Percentiles rank a stretch among this genome's conserved stretches.
These are phyloP conservation scores for Barnettozyma siamensis DNA, from an alignment of 805 yeast genomes.

Conservation along the genomic window DNA sequence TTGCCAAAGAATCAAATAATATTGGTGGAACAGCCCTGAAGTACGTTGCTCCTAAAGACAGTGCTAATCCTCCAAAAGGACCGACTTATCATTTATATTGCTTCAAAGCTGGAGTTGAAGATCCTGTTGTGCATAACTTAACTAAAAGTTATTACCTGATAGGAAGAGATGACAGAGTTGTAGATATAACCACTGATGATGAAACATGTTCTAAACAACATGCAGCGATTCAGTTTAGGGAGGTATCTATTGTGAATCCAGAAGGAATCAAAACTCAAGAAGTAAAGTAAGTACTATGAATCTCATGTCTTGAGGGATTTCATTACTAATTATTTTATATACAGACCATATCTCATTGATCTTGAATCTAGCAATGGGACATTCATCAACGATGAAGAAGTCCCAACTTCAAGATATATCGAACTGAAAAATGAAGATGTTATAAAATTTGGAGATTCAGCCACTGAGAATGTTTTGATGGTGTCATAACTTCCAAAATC, in stretches of 20 bases:
- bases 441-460: slow-evolving; percentile 32
- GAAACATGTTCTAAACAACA: slow-evolving; percentile 41
- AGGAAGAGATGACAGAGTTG: slow-evolving; percentile 33
- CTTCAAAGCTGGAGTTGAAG: slow-evolving; percentile 25
- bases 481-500: slow-evolving; percentile 1
- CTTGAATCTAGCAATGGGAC: slow-evolving; percentile 46
- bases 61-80: slow-evolving; percentile 24
- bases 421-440: slow-evolving; percentile 38
- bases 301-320: not conserved
- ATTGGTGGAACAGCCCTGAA: slow-evolving; percentile 32
- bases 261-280: not conserved
- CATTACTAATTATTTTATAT: slow-evolving; percentile 1
- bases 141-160: slow-evolving; percentile 27
- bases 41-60: slow-evolving; percentile 34
- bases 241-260: slow-evolving; percentile 5
- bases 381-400: slow-evolving; percentile 31
- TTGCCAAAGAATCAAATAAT: slow-evolving; percentile 35
- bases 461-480: slow-evolving; percentile 27
- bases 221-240: slow-evolving; percentile 42
- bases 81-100: slow-evolving; percentile 26
- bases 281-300: slow-evolving; percentile 8
- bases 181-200: slow-evolving; percentile 32
- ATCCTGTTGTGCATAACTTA: slow-evolving; percentile 22
- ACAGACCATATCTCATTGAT: slow-evolving; percentile 38
- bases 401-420: slow-evolving; percentile 37